Percentiles rank a stretch among this genome's conserved stretches.
These are phyloP conservation scores for Lodderomyces jiufengensis DNA, from an alignment of 1,139 yeast species.

Conservation along the genomic window DNA sequence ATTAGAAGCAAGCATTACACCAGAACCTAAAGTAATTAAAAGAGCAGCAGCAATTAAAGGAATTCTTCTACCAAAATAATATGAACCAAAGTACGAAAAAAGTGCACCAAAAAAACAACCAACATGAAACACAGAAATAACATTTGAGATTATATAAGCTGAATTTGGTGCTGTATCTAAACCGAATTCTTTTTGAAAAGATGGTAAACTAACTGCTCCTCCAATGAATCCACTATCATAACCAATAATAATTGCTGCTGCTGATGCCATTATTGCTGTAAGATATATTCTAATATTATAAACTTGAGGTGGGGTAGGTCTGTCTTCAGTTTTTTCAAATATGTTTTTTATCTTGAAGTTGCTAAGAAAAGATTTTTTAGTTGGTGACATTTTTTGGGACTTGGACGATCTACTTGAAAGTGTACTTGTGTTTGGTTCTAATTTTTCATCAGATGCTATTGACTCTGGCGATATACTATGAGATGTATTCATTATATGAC, in stretches of 20 bases:
- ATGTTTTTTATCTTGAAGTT: constrained; percentile 21
- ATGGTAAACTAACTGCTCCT: constrained; percentile 38
- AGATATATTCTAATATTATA: constrained; percentile 34
- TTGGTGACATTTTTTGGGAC: too few relatives aligned
- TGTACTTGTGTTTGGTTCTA: too few relatives aligned
- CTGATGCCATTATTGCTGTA: constrained; percentile 40
- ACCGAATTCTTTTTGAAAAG: constrained; percentile 35
- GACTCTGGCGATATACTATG: too few relatives aligned
- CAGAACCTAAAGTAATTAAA: constrained; percentile 37
- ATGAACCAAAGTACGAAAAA: constrained; percentile 37
- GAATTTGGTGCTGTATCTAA: constrained; percentile 25
- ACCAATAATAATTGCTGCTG: constrained; percentile 38
- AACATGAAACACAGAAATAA: constrained; percentile 42
- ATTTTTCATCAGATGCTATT: too few relatives aligned
- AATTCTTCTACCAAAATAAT: constrained; percentile 34
- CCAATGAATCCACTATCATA: constrained; percentile 46
- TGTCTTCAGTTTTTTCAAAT: constrained; percentile 34
- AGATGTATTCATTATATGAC: too few relatives aligned
- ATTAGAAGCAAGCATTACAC: constrained; percentile 37
- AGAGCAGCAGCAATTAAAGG: constrained; percentile 34
- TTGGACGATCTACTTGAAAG: too few relatives aligned
- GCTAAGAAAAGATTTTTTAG: background rate
- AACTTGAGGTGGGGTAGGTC: constrained; percentile 39
- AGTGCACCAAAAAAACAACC: constrained; percentile 45
- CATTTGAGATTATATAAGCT: constrained; percentile 28